Evolutionary conservation across 805 yeast species (phyloP).

Genomic region (Cyberlindnera lachancei): DNA sequence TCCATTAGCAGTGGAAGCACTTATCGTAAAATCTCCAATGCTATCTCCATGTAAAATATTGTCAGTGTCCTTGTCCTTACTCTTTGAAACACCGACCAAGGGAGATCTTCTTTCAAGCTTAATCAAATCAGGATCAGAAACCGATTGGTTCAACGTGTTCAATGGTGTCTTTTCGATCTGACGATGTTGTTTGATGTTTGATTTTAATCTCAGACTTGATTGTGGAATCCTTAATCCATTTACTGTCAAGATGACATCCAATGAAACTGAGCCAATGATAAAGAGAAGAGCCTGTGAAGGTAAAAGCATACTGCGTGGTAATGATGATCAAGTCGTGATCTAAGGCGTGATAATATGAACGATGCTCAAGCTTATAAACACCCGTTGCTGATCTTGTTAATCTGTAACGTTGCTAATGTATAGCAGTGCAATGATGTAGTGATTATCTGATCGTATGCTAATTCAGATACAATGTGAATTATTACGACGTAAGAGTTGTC

Average conservation of each 20-base stretch:
- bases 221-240: slow-evolving; percentile 1
- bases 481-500: too few relatives aligned
- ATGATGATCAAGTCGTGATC: too few relatives aligned
- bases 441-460: too few relatives aligned
- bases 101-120: too few relatives aligned
- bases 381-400: too few relatives aligned
- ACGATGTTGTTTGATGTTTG: slow-evolving; percentile 8
- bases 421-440: too few relatives aligned
- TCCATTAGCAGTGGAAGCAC: slow-evolving; percentile 18
- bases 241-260: background rate
- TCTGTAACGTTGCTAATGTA: too few relatives aligned
- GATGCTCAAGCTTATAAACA: too few relatives aligned
- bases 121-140: background rate
- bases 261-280: background rate
- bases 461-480: too few relatives aligned
- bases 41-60: background rate
- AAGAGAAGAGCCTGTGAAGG: background rate
- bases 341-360: too few relatives aligned
- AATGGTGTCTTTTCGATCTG: slow-evolving; percentile 4
- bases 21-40: background rate
- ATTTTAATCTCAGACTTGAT: slow-evolving; percentile 4
- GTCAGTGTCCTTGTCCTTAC: background rate
- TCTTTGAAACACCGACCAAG: background rate
- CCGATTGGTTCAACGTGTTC: slow-evolving; percentile 6
- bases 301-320: too few relatives aligned